A percentile compares a stretch with the other conserved stretches of the same genome.
Evolutionary conservation across 768 basidiomycete species (phyloP).

Genomic region (Mrakia blollopis): DNA sequence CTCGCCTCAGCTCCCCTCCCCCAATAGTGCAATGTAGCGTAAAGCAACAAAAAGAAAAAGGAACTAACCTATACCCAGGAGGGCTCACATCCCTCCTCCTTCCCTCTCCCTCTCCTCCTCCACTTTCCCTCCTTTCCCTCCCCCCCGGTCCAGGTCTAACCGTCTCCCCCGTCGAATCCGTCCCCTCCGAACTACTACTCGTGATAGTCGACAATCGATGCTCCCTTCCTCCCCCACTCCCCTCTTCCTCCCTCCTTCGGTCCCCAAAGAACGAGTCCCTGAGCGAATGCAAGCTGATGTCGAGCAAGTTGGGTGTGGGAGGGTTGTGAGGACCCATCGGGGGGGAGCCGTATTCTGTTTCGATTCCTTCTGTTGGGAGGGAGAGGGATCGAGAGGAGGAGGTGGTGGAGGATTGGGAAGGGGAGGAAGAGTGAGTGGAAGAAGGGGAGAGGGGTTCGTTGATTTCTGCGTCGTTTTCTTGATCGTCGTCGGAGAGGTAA

Average conservation of each 20-base stretch:
- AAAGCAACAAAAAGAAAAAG: no score
- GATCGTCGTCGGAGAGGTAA: not conserved
- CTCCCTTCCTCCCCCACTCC: not conserved
- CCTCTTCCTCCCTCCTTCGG: conserved; percentile 17
- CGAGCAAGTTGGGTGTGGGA: conserved; percentile 48
- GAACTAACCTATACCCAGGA: conserved; percentile 17
- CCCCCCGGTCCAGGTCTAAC: not conserved
- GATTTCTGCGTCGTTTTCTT: not conserved
- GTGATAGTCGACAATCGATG: conserved; percentile 11
- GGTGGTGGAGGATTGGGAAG: conserved; percentile 2
- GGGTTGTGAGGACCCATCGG: conserved; percentile 44
- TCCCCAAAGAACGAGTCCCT: conserved; percentile 40
- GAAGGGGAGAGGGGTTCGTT: not conserved
- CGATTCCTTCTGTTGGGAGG: not conserved
- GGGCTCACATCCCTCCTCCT: conserved; percentile 9
- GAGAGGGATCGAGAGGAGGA: not conserved
- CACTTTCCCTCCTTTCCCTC: not conserved
- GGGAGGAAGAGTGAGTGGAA: no score
- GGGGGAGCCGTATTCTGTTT: conserved; percentile 1
- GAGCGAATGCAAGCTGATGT: conserved; percentile 47
- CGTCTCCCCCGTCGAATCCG: not conserved
- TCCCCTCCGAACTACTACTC: not conserved
- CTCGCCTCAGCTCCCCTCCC: no score
- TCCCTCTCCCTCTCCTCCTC: not conserved
- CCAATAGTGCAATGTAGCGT: no score